phyloP scores from a whole-genome alignment of 257 asterid species.

The Solanum rostratum region DNA sequence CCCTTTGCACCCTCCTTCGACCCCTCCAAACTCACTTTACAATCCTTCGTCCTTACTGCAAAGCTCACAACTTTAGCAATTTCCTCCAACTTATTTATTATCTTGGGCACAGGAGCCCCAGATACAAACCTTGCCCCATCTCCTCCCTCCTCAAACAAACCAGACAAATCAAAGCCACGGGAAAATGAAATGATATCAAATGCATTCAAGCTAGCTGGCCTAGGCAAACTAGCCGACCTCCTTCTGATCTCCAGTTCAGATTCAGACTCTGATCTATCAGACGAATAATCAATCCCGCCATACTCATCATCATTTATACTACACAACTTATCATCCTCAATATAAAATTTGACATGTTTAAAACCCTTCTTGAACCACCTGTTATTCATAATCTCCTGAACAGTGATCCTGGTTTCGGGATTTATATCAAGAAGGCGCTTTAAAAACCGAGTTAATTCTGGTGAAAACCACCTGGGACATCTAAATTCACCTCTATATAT shows the following conservation, averaged over 20 bases:
- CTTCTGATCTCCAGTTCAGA: conserved; percentile 45
- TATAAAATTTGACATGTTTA: conserved; percentile 52
- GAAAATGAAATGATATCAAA: conserved; percentile 88
- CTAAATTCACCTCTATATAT: conserved; percentile 82
- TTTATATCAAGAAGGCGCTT: conserved; percentile 44
- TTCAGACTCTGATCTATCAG: conserved; percentile 70
- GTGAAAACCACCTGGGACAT: conserved; percentile 91
- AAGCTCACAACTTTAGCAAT: conserved; percentile 84
- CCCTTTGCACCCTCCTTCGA: conserved; percentile 78
- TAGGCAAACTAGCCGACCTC: conserved; percentile 34
- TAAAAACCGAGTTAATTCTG: conserved; percentile 41
- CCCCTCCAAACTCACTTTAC: conserved; percentile 79
- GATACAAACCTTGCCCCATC: conserved; percentile 65
- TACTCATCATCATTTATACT: conserved; percentile 33
- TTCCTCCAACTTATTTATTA: conserved; percentile 74
- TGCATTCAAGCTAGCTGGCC: conserved; percentile 90
- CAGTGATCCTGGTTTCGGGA: conserved; percentile 54
- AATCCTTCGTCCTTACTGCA: conserved; percentile 82
- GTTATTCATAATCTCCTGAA: conserved; percentile 52
- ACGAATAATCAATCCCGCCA: conserved; percentile 12
- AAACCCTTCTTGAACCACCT: conserved; percentile 63
- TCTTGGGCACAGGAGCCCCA: conserved; percentile 64
- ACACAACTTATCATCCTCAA: conserved; percentile 79
- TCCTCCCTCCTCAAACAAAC: conserved; percentile 76
- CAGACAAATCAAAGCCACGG: conserved; percentile 77